phyloP scores from a whole-genome alignment of 2,329 filamentous ascomycete species.

The Raffaelea arxii region DNA sequence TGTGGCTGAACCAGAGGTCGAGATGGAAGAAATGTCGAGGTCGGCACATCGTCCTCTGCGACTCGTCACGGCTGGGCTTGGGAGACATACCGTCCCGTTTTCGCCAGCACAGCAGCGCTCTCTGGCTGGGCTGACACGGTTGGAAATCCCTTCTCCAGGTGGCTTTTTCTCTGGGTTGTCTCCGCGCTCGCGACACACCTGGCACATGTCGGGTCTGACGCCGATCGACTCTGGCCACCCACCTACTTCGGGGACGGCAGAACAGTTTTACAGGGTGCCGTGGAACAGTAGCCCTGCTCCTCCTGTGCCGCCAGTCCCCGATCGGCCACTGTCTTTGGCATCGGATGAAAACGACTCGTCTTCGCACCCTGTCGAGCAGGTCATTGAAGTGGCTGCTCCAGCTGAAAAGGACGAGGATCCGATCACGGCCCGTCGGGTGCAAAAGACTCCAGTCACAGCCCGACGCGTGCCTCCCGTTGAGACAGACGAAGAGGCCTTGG shows the following conservation, averaged over 20 bases:
- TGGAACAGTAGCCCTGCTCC: conserved; percentile 50
- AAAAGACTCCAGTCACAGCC: conserved; percentile 26
- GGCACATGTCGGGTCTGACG: conserved; percentile 53
- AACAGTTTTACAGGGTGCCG: conserved; percentile 80
- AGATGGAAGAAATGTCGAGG: conserved; percentile 44
- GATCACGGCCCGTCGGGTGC: conserved; percentile 45
- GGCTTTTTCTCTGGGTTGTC: conserved; percentile 86
- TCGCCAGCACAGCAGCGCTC: conserved; percentile 46
- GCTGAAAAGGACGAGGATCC: conserved; percentile 45
- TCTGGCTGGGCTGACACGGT: conserved; percentile 62
- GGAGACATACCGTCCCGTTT: conserved; percentile 21
- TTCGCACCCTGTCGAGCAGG: conserved; percentile 58
- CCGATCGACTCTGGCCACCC: conserved; percentile 42
- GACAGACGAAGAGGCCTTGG: no score
- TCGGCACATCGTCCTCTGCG: conserved; percentile 39
- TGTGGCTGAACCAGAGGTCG: no score
- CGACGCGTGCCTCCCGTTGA: conserved; percentile 15
- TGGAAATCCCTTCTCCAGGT: conserved; percentile 85
- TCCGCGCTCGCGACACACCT: conserved; percentile 66
- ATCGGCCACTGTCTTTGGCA: conserved; percentile 25
- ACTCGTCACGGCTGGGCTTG: conserved; percentile 33
- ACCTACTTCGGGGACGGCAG: conserved; percentile 83
- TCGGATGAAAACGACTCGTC: conserved; percentile 27
- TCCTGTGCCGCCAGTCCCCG: conserved; percentile 21
- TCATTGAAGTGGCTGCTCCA: conserved; percentile 46